A percentile compares a stretch with the other conserved stretches of the same genome.
Conservation (phyloP, 257 asterid genomes). For the Solanum rostratum region DNA sequence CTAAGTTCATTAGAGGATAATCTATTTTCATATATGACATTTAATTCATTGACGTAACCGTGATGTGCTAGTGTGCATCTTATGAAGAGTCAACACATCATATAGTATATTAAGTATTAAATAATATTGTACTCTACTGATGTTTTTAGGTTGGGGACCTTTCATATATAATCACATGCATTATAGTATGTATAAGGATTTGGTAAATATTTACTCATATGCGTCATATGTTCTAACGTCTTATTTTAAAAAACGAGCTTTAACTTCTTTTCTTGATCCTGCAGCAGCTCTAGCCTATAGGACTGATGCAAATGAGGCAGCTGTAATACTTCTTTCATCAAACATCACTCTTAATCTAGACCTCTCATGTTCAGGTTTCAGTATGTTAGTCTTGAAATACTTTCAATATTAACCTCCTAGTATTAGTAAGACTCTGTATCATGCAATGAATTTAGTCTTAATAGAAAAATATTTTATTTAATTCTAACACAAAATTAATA, state of each 20-base stretch:
- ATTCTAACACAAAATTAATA: too few relatives aligned
- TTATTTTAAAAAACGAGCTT: background rate
- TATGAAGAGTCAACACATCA: background rate
- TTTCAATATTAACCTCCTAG: too few relatives aligned
- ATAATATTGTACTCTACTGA: background rate
- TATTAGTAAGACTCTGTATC: too few relatives aligned
- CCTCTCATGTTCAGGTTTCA: slow-evolving; percentile 80
- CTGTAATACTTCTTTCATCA: slow-evolving; percentile 85
- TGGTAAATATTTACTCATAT: background rate
- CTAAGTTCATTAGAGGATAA: too few relatives aligned
- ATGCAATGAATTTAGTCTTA: too few relatives aligned
- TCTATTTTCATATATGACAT: background rate
- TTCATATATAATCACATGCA: background rate
- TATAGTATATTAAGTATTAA: background rate
- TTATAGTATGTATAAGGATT: background rate
- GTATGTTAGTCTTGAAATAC: too few relatives aligned
- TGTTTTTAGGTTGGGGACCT: background rate
- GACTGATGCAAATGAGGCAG: slow-evolving; percentile 96
- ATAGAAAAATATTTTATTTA: too few relatives aligned
- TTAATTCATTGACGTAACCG: background rate
- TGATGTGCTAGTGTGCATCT: background rate
- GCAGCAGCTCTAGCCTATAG: slow-evolving; percentile 68
- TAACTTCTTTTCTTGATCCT: slow-evolving; percentile 8
- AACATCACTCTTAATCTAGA: slow-evolving; percentile 85
- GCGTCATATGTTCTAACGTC: background rate